Base-by-base conservation (phyloP, 192 early-diverging fungal genomes). In the Coemansia sp. region DNA sequence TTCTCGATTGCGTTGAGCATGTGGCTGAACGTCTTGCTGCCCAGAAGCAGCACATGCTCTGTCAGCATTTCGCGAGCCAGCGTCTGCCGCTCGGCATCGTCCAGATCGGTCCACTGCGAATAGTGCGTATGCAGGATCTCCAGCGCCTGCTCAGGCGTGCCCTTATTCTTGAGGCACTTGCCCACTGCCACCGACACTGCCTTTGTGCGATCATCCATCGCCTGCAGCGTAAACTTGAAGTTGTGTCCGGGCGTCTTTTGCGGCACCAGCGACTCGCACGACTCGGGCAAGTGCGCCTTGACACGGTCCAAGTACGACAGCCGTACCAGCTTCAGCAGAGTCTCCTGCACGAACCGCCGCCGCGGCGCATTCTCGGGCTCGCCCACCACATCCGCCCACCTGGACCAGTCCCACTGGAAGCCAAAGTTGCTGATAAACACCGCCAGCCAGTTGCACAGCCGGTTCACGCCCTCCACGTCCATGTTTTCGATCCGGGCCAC, bases 11-110 rank as follows among this genome's bases (percentile, higher is more conserved):
- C 88, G 56, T 90, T 94, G 49, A 97, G 69, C 36, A 93, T 84
- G 67, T 99, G 97, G 41, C 85, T 88, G 70, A 99, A 97, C 58
- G 86, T 92, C 67, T 97, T 97, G 70, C 85, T 85, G 26, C 97
- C 97, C 28, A 93, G 71, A 38, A 91, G 78, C 49, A 97, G 72
- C 15, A 97, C 80, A 57, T 87, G 88, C 62, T 96, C 87, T 3
- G 93, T 74, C 46, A 99, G 70, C 44, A 83, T 81, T 40, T 91
- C 86, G 44, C 84, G 85, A n/a, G 83, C 83, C 49, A 79, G 58
- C 31, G 53, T 21, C 53, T 62, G 61, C 20, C 75, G 57, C 50
- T 23, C 36, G 5, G 45, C 60, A 11, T 64, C 66, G 63, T 73
- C 66, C 7, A 73, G 15, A 34, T 79, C 76, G 1, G 61, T 49